phyloP scores from a whole-genome alignment of 352 stramenopile species.

The Phytophthora fragariaefolia region DNA sequence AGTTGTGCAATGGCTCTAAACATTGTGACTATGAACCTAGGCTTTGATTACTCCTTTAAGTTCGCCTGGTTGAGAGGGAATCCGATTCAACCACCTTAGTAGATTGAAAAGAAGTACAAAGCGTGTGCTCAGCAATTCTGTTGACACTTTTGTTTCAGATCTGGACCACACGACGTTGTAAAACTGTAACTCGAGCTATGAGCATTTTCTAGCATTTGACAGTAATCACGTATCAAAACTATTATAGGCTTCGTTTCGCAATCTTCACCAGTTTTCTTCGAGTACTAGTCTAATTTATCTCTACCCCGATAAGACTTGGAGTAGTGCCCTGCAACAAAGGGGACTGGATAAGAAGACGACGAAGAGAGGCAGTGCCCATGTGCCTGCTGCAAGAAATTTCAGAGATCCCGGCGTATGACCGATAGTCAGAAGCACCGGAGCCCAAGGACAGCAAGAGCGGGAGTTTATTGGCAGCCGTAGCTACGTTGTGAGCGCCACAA shows the following conservation, averaged over 20 bases:
- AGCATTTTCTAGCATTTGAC: too few relatives aligned
- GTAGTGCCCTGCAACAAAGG: neutral
- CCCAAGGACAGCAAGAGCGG: slow-evolving; percentile 8
- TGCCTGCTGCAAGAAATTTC: neutral
- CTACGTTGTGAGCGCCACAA: slow-evolving; percentile 20
- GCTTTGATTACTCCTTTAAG: slow-evolving; percentile 2
- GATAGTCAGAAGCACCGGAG: slow-evolving; percentile 4
- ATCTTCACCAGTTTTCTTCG: neutral
- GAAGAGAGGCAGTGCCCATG: slow-evolving; percentile 3
- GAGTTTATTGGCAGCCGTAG: slow-evolving; percentile 9
- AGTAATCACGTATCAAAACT: too few relatives aligned
- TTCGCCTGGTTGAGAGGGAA: slow-evolving; percentile 27
- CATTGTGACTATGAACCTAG: neutral
- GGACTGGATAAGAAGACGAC: slow-evolving; percentile 17
- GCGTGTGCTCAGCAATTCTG: too few relatives aligned
- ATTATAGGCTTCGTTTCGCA: neutral
- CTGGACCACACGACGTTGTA: too few relatives aligned
- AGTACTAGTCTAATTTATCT: neutral
- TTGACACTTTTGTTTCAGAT: too few relatives aligned
- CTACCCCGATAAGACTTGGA: slow-evolving; percentile 24
- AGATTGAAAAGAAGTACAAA: neutral
- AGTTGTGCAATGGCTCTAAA: neutral
- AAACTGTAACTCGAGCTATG: too few relatives aligned
- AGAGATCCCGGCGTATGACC: neutral
- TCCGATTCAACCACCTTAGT: neutral